Base-by-base conservation (phyloP, 257 asterid genomes). In the Plantago ovata region DNA sequence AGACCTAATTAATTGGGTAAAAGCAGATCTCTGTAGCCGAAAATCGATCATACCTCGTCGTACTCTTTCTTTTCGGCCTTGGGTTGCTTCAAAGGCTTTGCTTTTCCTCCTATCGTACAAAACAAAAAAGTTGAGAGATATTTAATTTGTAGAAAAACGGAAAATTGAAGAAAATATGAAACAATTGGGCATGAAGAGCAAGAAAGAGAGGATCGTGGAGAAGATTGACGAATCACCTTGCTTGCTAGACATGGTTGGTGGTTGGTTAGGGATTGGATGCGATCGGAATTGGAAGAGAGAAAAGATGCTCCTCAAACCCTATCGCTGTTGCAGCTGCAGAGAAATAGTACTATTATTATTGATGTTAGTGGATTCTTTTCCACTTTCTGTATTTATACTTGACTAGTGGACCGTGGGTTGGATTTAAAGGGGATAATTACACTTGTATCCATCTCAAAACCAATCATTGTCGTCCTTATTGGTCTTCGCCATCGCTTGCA, bases 61-160 rank as follows among this genome's bases (percentile, higher is more conserved):
- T 82, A 82, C 10, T 82, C 90, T 63, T 75, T 80, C 84, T 82
- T 80, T 1, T 70, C 82, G 46, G 70, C 49, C 72, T 82, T 82
- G 8, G 86, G 82, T 18, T 60, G 68, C 84, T 82, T 82, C 84
- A 82, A 70, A 56, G 90, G 90, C 75, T 82, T 82, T 33, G 90
- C 86, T 61, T 82, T 82, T 70, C 86, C 90, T 46, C 90, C 90
- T 82, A 70, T 54, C 58, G 60, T 54, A 65, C 46, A 2, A 60
- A 41, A 50, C 39, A 57, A 59, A 51, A 22, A 10, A 48, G 11
- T 48, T 48, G 48, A 38, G 32, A 53, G n/a, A n/a, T n/a, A n/a
- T n/a, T n/a, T n/a, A n/a, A n/a, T n/a, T n/a, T n/a, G n/a, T n/a
- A n/a, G n/a, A n/a, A n/a, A n/a, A n/a, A n/a, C n/a, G n/a, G n/a